These are phyloP conservation scores for Fusarium veterinarium DNA, from an alignment of 2,329 filamentous ascomycete genomes.

Conservation along the genomic window DNA sequence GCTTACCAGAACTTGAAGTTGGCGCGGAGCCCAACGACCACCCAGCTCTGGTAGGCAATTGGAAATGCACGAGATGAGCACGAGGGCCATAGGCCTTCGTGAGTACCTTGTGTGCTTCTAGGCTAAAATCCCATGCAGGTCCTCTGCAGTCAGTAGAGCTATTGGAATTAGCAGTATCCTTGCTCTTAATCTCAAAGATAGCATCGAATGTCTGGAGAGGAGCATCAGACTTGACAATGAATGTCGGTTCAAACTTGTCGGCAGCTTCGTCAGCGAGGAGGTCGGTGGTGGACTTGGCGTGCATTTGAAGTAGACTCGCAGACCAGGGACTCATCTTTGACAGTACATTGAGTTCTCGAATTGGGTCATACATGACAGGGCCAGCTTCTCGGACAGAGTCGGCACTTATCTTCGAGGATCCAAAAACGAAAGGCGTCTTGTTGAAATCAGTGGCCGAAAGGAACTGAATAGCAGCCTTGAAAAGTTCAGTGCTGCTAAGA, in stretches of 20 bases:
- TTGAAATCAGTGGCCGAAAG: conserved; percentile 78
- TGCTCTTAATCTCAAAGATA: conserved; percentile 52
- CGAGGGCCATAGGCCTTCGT: conserved; percentile 80
- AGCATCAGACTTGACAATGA: conserved; percentile 73
- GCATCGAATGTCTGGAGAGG: conserved; percentile 67
- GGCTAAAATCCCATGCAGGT: conserved; percentile 58
- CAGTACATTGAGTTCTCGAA: conserved; percentile 80
- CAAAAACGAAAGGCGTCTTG: conserved; percentile 71
- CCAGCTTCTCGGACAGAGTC: conserved; percentile 57
- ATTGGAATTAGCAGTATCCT: conserved; percentile 44
- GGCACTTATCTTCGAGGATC: conserved; percentile 45
- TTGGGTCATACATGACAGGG: conserved; percentile 83
- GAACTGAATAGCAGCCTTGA: conserved; percentile 94
- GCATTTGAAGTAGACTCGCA: conserved; percentile 76
- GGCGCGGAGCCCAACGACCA: conserved; percentile 47
- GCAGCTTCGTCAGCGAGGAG: conserved; percentile 79
- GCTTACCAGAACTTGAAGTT: conserved; percentile 45
- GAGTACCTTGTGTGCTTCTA: conserved; percentile 73
- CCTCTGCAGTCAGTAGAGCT: conserved; percentile 56
- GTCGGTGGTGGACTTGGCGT: conserved; percentile 79
- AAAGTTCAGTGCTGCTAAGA: conserved; percentile 91
- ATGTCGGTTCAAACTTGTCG: conserved; percentile 86
- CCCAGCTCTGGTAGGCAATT: conserved; percentile 49
- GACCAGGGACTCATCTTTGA: conserved; percentile 94
- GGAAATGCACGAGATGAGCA: conserved; percentile 73